Base-by-base conservation (phyloP, 1,284 basidiomycete species). In the Neonothopanus nambi region DNA sequence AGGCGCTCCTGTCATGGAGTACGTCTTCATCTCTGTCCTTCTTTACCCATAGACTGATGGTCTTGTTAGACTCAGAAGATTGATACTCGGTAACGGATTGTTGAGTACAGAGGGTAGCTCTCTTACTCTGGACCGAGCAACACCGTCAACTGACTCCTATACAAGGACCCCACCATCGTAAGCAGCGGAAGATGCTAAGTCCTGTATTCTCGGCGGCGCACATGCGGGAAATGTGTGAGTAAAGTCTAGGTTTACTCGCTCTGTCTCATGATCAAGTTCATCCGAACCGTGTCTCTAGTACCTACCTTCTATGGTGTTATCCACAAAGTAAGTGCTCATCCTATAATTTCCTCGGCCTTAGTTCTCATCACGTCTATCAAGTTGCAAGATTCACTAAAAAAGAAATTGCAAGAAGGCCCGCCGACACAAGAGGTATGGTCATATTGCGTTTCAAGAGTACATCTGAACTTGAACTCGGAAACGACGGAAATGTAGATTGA, bases 171-270 rank as follows among this genome's bases (percentile, higher is more conserved):
- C 37, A 30, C 6, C 55, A 56, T 45, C 51, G 51, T 33, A 56
- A 40, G 37, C 55, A 56, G 21, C 45, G 55, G 24, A 56, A 56
- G 26, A 48, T 52, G 41, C 46, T 56, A 13, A 56, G 48, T 35
- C 55, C 55, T 23, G 55, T 49, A 8, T 56, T 56, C 21, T 56
- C 55, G 6, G 43, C 36, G n/a, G 51, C 50, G 20, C 41, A 56
- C 37, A 38, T 56, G 46, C 38, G 51, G 44, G 51, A 43, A 5
- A 39, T 52, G 35, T 20, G 54, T 56, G 38, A 33, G 54, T 51
- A 20, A 8, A 7, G 20, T 57, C 13, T 26, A 1, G 28, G 20
- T 20, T 24, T 17, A 6, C 7, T 24, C 15, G 7, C 23, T 7
- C 15, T 5, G 43, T n/a, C n/a, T n/a, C n/a, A n/a, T n/a, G n/a